Percentiles rank a stretch among this genome's conserved stretches.
These are phyloP conservation scores for Cyphellophora europaea DNA, from an alignment of 2,329 filamentous ascomycete genomes.

Conservation along the genomic window DNA sequence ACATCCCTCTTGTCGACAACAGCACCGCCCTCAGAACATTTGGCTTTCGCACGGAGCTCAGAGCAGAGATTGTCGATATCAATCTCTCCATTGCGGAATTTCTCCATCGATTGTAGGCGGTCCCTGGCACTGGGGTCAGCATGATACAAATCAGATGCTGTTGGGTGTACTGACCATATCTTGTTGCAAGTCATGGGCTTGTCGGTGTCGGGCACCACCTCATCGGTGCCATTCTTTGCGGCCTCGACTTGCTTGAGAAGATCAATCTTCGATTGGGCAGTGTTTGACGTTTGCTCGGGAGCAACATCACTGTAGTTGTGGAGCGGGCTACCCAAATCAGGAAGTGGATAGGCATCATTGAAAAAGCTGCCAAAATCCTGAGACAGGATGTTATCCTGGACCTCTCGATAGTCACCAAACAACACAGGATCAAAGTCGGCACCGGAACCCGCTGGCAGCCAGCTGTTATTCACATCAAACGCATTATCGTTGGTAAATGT, in stretches of 20 bases:
- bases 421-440: conserved; percentile 84
- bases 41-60: conserved; percentile 89
- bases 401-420: conserved; percentile 86
- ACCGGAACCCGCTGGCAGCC: conserved; percentile 69
- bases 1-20: conserved; percentile 87
- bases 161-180: conserved; percentile 65
- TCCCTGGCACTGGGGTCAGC: conserved; percentile 51
- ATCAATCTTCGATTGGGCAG: conserved; percentile 48
- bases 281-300: conserved; percentile 33
- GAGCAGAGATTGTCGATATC: conserved; percentile 89
- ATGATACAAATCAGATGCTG: background rate
- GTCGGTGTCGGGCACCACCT: conserved; percentile 54
- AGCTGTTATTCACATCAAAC: conserved; percentile 38
- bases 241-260: conserved; percentile 71
- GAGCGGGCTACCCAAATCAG: conserved; percentile 72
- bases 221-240: conserved; percentile 59
- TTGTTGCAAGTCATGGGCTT: conserved; percentile 76
- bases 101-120: conserved; percentile 75
- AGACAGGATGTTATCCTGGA: conserved; percentile 70
- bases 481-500: conserved; percentile 28
- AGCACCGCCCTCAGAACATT: conserved; percentile 80
- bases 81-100: conserved; percentile 81
- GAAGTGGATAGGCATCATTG: conserved; percentile 67
- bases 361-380: conserved; percentile 63
- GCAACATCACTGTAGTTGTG: conserved; percentile 43